phyloP scores from a whole-genome alignment of 2,329 filamentous ascomycete genomes.

The Alternaria burnsii region DNA sequence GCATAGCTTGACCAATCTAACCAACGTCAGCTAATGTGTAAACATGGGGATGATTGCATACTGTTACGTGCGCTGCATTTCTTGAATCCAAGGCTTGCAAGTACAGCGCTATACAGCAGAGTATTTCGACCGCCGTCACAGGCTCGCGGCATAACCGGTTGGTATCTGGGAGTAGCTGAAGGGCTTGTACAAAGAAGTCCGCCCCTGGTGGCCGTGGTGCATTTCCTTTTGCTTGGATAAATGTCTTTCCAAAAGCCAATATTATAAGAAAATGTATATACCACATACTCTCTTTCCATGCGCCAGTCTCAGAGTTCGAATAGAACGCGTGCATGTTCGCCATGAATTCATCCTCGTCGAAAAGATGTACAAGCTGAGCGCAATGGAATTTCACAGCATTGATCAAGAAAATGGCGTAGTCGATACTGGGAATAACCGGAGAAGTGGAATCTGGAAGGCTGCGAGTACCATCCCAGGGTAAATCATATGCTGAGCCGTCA shows the following conservation, averaged over 20 bases:
- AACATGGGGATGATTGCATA: constrained; percentile 32
- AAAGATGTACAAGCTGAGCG: constrained; percentile 63
- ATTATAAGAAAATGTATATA: constrained; percentile 64
- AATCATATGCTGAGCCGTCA: constrained; percentile 61
- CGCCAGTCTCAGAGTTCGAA: constrained; percentile 40
- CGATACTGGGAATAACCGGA: constrained; percentile 59
- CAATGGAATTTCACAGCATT: constrained; percentile 67
- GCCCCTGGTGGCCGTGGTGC: constrained; percentile 55
- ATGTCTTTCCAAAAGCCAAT: constrained; percentile 65
- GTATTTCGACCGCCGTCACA: constrained; percentile 58
- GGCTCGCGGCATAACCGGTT: constrained; percentile 56
- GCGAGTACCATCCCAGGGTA: constrained; percentile 60
- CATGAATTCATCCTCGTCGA: constrained; percentile 64
- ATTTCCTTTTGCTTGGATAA: constrained; percentile 52
- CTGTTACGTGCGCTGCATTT: constrained; percentile 57
- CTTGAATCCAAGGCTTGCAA: constrained; percentile 62
- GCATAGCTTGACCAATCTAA: constrained; percentile 62
- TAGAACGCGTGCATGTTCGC: constrained; percentile 54
- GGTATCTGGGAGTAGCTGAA: constrained; percentile 61
- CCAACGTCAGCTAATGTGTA: neutral
- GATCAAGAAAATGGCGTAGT: constrained; percentile 63
- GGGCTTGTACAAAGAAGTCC: constrained; percentile 71
- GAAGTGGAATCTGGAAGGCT: constrained; percentile 42
- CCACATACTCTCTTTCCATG: constrained; percentile 52
- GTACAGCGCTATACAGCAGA: constrained; percentile 63